Percentiles rank a stretch among this genome's conserved stretches.
Conservation (phyloP, 495 filamentous ascomycete genomes). For the Penicillium coffeae region DNA sequence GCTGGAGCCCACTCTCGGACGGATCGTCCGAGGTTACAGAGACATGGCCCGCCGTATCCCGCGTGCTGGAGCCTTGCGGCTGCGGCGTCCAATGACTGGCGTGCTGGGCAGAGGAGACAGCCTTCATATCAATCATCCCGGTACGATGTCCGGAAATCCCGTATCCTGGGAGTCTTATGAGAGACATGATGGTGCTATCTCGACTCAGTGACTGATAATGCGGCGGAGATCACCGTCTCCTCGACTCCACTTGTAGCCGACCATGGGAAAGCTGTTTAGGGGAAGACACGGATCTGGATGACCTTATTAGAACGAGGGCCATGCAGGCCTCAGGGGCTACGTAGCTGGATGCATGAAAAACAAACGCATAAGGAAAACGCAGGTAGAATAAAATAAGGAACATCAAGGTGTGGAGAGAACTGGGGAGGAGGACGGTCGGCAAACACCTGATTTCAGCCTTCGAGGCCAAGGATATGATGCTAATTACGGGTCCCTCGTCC, state of each 20-base stretch:
- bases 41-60: constrained; percentile 11
- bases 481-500: neutral
- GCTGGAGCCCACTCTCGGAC: constrained; percentile 8
- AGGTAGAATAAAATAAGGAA: neutral
- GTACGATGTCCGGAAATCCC: constrained; percentile 15
- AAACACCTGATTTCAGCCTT: neutral
- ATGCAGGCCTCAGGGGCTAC: neutral
- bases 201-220: no score
- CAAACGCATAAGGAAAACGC: neutral
- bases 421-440: no score
- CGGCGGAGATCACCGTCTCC: no score
- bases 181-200: no score
- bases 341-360: no score
- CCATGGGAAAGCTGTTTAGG: no score
- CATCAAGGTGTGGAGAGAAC: neutral
- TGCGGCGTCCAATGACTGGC: constrained; percentile 27
- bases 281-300: no score
- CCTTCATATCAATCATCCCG: constrained; percentile 27
- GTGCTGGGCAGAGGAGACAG: constrained; percentile 13
- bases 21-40: constrained; percentile 19
- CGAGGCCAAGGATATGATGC: neutral
- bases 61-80: constrained; percentile 19
- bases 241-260: no score
- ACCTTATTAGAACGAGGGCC: no score
- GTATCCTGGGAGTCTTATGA: constrained; percentile 5